Percentiles rank a stretch among this genome's conserved stretches.
phyloP scores from a whole-genome alignment of 2,329 filamentous ascomycete species.

The Ophiostoma piceae region DNA sequence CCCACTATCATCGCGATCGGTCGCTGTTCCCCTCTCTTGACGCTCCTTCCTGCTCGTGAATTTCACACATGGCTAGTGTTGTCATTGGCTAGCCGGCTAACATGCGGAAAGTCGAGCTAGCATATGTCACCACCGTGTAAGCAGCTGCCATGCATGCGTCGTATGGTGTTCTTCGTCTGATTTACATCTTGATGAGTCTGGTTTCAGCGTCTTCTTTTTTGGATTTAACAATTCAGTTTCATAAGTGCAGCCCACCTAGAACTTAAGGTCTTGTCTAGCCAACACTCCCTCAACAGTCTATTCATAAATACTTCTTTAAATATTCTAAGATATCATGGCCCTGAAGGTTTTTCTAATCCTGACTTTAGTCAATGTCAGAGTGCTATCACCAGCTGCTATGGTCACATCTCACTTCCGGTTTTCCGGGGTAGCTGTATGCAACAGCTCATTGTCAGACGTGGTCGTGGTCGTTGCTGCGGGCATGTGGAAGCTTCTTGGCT shows the following conservation, averaged over 20 bases:
- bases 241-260: not conserved
- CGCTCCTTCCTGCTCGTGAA: not conserved
- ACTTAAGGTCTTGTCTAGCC: not conserved
- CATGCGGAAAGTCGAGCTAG: not conserved
- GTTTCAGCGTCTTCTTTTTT: not conserved
- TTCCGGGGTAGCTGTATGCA: not conserved
- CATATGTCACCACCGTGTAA: not conserved
- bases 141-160: not conserved
- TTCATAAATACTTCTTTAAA: not conserved
- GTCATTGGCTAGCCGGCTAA: conserved; percentile 9
- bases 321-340: not conserved
- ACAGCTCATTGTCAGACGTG: not conserved
- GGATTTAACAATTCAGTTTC: not conserved
- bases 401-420: not conserved
- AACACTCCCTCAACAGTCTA: not conserved
- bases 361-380: not conserved
- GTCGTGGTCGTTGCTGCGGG: not conserved
- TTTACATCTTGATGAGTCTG: not conserved
- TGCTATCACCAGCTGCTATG: not conserved
- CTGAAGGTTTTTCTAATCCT: no score
- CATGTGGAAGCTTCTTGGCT: not conserved
- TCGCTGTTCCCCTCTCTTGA: not conserved
- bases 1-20: conserved; percentile 12
- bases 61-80: not conserved
- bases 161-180: not conserved